Base-by-base conservation (phyloP, 1,284 basidiomycete genomes). In the Puccinia triticina region DNA sequence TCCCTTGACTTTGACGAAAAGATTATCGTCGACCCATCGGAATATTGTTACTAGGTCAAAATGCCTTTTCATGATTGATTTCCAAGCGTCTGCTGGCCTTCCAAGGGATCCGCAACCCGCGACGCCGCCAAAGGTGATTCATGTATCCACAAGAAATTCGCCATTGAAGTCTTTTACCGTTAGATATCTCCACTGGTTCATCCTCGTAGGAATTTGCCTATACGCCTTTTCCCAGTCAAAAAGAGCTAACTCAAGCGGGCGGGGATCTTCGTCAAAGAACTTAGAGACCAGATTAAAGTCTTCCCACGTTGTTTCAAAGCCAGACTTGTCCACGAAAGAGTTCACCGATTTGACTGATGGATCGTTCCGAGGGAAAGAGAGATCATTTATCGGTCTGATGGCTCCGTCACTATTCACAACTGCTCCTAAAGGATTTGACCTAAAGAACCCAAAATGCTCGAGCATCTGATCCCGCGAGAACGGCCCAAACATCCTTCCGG, bases 71-170 rank as follows among this genome's bases (percentile, higher is more conserved):
- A 75, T 53, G 1, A 75, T 55, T 8, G 23, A 32, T 59, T 75
- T 53, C 73, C 73, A 75, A 11, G n/a, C 73, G 34, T 59, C 73
- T 37, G 73, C 34, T 10, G 55, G 50, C 21, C 48, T 12, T 37
- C 73, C 73, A 57, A 75, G 59, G 0, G 73, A 55, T 1, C 73
- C 73, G 26, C 73, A 75, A 23, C 73, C 73, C 16, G 73, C 73
- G 37, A 75, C 34, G 1, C 73, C 26, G 29, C 48, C 69, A 71
- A 71, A 71, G 2, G 69, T 37, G 14, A 71, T 53, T 2, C 40
- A 12, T 4, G 34, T 71, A 26, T 71, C 46, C 7, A 71, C 1
- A 26, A 43, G 37, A 16, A 71, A 18, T 26, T n/a, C n/a, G n/a
- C n/a, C n/a, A n/a, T n/a, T n/a, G n/a, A n/a, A n/a, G n/a, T n/a